Percentiles rank a stretch among this genome's conserved stretches.
These are phyloP conservation scores for Botrytis byssoidea DNA, from an alignment of 2,329 filamentous ascomycete species.

Conservation along the genomic window DNA sequence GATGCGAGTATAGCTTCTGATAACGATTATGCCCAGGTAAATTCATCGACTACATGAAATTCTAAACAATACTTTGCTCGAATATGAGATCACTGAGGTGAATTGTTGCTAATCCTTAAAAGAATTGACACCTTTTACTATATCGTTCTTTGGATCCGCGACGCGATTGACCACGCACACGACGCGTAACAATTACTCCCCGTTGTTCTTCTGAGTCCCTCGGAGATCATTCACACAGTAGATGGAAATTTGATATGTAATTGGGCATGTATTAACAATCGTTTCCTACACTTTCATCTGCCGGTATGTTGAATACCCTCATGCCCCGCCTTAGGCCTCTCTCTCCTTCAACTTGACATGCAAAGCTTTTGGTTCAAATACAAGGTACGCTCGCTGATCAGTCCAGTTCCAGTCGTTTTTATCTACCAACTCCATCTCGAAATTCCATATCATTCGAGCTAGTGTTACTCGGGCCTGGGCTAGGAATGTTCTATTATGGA, in stretches of 20 bases:
- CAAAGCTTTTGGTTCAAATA: constrained; percentile 12
- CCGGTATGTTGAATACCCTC: neutral
- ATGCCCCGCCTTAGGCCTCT: neutral
- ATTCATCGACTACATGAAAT: neutral
- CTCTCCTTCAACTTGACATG: constrained; percentile 2
- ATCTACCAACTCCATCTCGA: neutral
- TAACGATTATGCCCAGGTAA: neutral
- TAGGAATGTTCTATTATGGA: neutral
- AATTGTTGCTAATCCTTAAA: neutral
- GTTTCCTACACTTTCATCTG: neutral
- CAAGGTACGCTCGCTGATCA: constrained; percentile 11
- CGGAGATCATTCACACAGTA: no score
- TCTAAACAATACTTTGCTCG: neutral
- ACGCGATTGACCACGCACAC: neutral
- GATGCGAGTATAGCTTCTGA: neutral
- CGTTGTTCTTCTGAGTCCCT: neutral
- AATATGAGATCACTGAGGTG: neutral
- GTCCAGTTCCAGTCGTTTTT: neutral
- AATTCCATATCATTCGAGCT: constrained; percentile 4
- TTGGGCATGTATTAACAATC: neutral
- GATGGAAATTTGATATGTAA: neutral
- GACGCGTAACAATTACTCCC: neutral
- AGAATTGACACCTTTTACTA: neutral
- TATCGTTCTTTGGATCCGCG: neutral
- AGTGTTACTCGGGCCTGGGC: neutral